phyloP scores from a whole-genome alignment of 306 rosid genomes.

The Pyrus communis region DNA sequence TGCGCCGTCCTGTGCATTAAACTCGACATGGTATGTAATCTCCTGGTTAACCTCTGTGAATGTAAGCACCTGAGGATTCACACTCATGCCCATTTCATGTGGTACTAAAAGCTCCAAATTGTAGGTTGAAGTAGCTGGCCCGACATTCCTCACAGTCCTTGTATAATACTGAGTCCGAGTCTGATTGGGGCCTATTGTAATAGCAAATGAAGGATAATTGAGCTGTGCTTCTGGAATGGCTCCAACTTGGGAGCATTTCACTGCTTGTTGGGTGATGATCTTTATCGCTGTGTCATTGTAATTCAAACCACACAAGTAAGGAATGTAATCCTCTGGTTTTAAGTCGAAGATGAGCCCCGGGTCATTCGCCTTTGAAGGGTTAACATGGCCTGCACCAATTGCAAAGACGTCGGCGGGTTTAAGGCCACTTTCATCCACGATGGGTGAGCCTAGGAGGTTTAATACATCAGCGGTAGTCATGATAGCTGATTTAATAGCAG shows the following conservation, averaged over 20 bases:
- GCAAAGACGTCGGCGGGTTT: constrained; percentile 35
- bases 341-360: constrained; percentile 39
- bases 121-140: constrained; percentile 30
- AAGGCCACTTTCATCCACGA: background rate
- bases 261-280: constrained; percentile 13
- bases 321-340: constrained; percentile 35
- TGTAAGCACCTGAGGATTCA: constrained; percentile 20
- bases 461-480: constrained; percentile 11
- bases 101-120: constrained; percentile 18
- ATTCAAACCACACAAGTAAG: constrained; percentile 55
- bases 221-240: constrained; percentile 31
- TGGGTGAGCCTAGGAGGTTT: constrained; percentile 3
- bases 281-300: constrained; percentile 34
- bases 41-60: constrained; percentile 38
- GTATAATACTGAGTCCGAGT: constrained; percentile 25
- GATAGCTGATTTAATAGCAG: constrained; percentile 49
- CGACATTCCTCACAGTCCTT: constrained; percentile 46
- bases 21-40: constrained; percentile 15
- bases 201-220: constrained; percentile 45
- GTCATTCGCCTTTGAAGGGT: constrained; percentile 39
- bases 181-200: constrained; percentile 13
- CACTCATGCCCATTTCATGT: constrained; percentile 10
- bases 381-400: constrained; percentile 50
- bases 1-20: constrained; percentile 12
- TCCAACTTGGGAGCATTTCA: constrained; percentile 23